Evolutionary conservation across 2,329 filamentous ascomycete genomes (phyloP).

Genomic region (Fusarium clavum): DNA sequence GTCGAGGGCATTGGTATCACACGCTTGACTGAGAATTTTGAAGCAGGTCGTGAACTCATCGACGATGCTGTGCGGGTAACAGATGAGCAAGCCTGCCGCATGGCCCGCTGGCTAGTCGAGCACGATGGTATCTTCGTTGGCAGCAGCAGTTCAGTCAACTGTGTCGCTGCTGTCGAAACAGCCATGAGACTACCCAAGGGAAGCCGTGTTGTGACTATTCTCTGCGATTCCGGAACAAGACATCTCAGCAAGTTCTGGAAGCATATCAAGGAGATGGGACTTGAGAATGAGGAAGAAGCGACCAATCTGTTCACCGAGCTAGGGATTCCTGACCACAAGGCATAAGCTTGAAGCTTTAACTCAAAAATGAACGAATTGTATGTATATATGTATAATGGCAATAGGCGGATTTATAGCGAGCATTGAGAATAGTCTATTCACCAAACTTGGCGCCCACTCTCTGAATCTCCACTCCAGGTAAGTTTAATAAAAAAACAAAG

Average conservation of each 20-base stretch:
- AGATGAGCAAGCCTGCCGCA: slow-evolving; percentile 87
- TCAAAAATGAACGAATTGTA: slow-evolving; percentile 9
- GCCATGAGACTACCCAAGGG: slow-evolving; percentile 71
- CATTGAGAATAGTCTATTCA: slow-evolving; percentile 10
- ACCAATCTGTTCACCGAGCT: slow-evolving; percentile 64
- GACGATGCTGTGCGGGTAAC: slow-evolving; percentile 91
- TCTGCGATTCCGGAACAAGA: slow-evolving; percentile 85
- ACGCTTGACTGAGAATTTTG: slow-evolving; percentile 92
- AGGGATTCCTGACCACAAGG: slow-evolving; percentile 52
- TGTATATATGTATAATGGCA: slow-evolving; percentile 13
- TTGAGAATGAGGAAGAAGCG: slow-evolving; percentile 61
- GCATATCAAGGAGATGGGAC: slow-evolving; percentile 73
- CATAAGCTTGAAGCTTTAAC: slow-evolving; percentile 6
- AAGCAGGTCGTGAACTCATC: slow-evolving; percentile 84
- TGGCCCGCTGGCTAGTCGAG: slow-evolving; percentile 97
- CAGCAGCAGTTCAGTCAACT: slow-evolving; percentile 97
- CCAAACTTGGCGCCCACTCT: slow-evolving; percentile 2
- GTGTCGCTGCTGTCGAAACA: slow-evolving; percentile 79
- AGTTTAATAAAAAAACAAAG: slow-evolving; percentile 28
- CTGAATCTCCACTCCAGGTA: slow-evolving; percentile 7
- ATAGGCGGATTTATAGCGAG: not conserved
- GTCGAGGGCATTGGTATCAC: slow-evolving; percentile 98
- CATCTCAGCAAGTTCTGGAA: slow-evolving; percentile 91
- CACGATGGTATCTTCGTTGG: slow-evolving; percentile 95
- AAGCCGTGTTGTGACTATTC: slow-evolving; percentile 81